Evolutionary conservation across 2,329 filamentous ascomycete genomes (phyloP), one percentile per base, ranked within the genome.

Genomic region (Cercospora sp.): DNA sequence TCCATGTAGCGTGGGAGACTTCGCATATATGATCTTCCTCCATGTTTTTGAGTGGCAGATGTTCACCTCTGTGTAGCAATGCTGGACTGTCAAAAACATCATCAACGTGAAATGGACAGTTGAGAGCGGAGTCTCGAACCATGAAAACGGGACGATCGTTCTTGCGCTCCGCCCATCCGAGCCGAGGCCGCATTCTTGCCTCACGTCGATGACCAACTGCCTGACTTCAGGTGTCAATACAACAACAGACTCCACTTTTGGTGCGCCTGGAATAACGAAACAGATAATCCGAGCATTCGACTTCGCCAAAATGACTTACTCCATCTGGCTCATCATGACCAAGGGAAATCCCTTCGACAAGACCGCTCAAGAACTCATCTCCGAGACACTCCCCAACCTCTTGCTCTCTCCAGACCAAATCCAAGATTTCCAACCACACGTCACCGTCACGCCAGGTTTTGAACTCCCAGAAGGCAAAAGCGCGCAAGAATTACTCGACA

Each of bases 301-400:
- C 18, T 30, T 28, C 24, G 49, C 24, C 49, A 55, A 10, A 43
- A 69, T 69, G 67, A 40, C 67, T 18, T 64, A 70, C 32, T 71
- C 71, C 8, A 70, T 74, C 65, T 74, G 73, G 73, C 69, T 74
- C 66, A 55, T 73, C 24, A 71, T 71, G 13, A 65, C 66, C 55
- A 58, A 65, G 10, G 61, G 53, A 26, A 70, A 65, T 58, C 69
- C 73, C 13, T 74, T 73, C 69, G 68, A 66, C 49, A 71, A 72
- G 45, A 70, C 71, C 61, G 57, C 69, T 18, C 70, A 73, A 71
- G 73, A 74, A 69, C 69, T 74, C 53, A 74, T 74, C 67, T 71
- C 70, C 30, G 68, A 71, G 26, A 72, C 73, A 8, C 45, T 74
- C 7, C 73, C 73, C 32, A 63, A 68, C 30, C 61, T 70, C 59